These are phyloP conservation scores for Aspergillus costaricaensis DNA, from an alignment of 2,329 filamentous ascomycete genomes.

Conservation along the genomic window DNA sequence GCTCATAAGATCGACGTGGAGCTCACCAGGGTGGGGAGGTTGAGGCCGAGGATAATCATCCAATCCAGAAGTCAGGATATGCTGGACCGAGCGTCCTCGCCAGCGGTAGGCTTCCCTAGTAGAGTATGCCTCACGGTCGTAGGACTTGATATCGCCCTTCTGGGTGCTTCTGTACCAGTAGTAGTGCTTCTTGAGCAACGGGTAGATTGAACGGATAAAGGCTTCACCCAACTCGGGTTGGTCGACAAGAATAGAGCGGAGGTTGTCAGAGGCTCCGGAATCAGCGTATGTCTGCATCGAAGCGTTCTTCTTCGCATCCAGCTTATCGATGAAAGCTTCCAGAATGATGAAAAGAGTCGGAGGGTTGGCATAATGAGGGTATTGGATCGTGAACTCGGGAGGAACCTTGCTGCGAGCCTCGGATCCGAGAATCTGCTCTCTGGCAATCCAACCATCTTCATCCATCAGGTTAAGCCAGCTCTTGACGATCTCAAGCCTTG, in stretches of 20 bases:
- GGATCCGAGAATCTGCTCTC: conserved; percentile 88
- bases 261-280: conserved; percentile 40
- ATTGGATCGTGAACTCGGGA: conserved; percentile 87
- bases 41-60: conserved; percentile 95
- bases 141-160: conserved; percentile 82
- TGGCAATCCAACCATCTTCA: conserved; percentile 93
- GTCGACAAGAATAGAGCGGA: conserved; percentile 66
- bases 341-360: conserved; percentile 91
- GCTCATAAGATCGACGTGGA: conserved; percentile 90
- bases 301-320: conserved; percentile 53
- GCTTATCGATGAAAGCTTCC: conserved; percentile 78
- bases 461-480: conserved; percentile 98
- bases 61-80: conserved; percentile 88
- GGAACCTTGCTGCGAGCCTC: conserved; percentile 97
- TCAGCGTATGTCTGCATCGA: conserved; percentile 27
- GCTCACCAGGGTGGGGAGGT: conserved; percentile 90
- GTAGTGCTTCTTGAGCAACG: conserved; percentile 83
- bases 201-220: conserved; percentile 78
- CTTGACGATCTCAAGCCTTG: conserved; percentile 74
- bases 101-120: conserved; percentile 92
- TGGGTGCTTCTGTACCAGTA: conserved; percentile 95
- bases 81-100: conserved; percentile 82
- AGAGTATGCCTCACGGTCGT: conserved; percentile 85
- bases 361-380: conserved; percentile 96
- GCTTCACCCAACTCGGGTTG: conserved; percentile 67